Percentiles rank a stretch among this genome's conserved stretches.
Evolutionary conservation across 2,329 filamentous ascomycete species (phyloP).

Genomic region (Alternaria panax): DNA sequence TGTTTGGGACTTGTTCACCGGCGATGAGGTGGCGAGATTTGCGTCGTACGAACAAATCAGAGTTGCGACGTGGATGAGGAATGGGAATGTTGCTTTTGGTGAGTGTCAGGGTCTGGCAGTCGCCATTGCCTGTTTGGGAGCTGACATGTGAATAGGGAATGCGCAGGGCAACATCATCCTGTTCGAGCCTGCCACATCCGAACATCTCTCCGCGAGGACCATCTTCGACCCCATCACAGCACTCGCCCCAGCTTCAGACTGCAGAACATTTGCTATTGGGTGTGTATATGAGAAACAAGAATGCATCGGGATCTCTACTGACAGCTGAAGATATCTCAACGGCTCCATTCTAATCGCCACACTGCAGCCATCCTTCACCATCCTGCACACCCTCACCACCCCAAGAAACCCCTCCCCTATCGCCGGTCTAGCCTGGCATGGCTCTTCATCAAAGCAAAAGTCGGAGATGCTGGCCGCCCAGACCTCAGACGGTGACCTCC

Average conservation of each 20-base stretch:
- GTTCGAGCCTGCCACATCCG: slow-evolving; percentile 91
- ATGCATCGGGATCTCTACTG: slow-evolving; percentile 18
- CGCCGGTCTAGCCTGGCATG: slow-evolving; percentile 89
- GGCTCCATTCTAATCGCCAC: slow-evolving; percentile 90
- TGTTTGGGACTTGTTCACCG: slow-evolving; percentile 94
- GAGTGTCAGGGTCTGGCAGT: slow-evolving; percentile 46
- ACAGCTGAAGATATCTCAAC: slow-evolving; percentile 78
- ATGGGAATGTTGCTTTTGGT: slow-evolving; percentile 98
- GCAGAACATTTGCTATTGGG: slow-evolving; percentile 95
- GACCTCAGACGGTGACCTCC: slow-evolving; percentile 86
- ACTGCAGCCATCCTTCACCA: slow-evolving; percentile 89
- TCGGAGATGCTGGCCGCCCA: slow-evolving; percentile 98
- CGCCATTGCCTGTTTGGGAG: slow-evolving; percentile 11
- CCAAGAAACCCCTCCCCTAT: slow-evolving; percentile 86
- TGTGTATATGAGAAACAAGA: slow-evolving; percentile 53
- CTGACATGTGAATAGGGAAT: slow-evolving; percentile 69
- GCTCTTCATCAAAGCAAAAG: slow-evolving; percentile 92
- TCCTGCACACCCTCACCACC: slow-evolving; percentile 89
- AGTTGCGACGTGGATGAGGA: slow-evolving; percentile 92
- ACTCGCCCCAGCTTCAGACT: slow-evolving; percentile 86
- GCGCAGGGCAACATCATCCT: slow-evolving; percentile 90
- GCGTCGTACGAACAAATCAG: slow-evolving; percentile 86
- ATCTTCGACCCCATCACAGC: slow-evolving; percentile 97
- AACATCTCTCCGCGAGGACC: slow-evolving; percentile 89
- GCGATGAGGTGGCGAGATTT: slow-evolving; percentile 90